Conservation (phyloP, 345 rosid genomes). For the Anacardium occidentale region DNA sequence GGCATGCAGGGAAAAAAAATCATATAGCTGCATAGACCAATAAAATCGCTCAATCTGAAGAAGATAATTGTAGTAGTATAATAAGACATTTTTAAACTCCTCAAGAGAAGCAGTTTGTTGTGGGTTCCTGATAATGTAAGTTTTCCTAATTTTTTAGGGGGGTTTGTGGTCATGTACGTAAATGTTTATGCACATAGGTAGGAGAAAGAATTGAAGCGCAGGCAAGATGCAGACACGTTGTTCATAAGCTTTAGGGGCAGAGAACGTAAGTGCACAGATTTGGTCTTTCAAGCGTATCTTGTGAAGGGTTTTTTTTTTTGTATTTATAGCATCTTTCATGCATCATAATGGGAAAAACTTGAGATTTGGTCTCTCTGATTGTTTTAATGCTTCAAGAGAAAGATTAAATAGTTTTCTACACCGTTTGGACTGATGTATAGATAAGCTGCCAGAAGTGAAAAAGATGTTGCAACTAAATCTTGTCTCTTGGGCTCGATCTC, state of each 20-base stretch:
- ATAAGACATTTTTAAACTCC: not conserved
- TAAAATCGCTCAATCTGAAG: not conserved
- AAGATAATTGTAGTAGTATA: not conserved
- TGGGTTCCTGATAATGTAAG: not conserved
- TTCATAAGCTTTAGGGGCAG: not conserved
- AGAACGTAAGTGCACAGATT: slow-evolving; percentile 5
- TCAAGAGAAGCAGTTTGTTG: not conserved
- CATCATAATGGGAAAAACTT: not conserved
- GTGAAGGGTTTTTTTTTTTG: not conserved
- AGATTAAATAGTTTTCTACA: not conserved
- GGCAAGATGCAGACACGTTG: not conserved
- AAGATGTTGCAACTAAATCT: not conserved
- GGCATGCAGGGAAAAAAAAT: slow-evolving; percentile 4
- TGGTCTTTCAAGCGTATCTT: not conserved
- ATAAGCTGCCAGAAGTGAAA: not conserved
- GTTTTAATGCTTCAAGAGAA: not conserved
- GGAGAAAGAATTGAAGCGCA: not conserved
- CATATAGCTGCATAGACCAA: not conserved
- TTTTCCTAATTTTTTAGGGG: not conserved
- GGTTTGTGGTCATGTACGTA: not conserved
- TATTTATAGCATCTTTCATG: not conserved
- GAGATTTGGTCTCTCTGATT: not conserved
- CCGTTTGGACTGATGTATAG: not conserved
- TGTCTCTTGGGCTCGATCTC: too few species aligned
- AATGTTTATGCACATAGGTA: not conserved